Percentiles rank a stretch among this genome's conserved stretches.
phyloP scores from a whole-genome alignment of 495 filamentous ascomycete species.

The Penicillium maclennaniae region DNA sequence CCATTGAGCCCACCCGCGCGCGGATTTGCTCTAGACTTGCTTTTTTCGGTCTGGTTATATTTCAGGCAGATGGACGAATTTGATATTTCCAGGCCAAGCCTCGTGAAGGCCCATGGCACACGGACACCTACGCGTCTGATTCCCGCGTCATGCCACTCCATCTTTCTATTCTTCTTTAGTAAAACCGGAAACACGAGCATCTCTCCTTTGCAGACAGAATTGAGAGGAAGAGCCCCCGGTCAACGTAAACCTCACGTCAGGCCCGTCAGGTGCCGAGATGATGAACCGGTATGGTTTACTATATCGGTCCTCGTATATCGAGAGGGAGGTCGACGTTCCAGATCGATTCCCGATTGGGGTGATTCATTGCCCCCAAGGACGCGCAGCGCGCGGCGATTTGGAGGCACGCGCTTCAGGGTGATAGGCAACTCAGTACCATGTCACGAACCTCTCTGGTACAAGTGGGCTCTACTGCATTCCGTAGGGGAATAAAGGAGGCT shows the following conservation, averaged over 20 bases:
- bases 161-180: not conserved
- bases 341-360: constrained; percentile 13
- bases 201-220: not conserved
- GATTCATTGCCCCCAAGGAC: constrained; percentile 1
- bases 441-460: constrained; percentile 14
- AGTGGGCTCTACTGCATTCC: not conserved
- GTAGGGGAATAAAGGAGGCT: not conserved
- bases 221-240: not conserved
- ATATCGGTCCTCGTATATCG: not conserved
- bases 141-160: constrained; percentile 19
- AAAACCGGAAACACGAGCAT: constrained; percentile 12
- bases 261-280: not conserved
- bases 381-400: not conserved
- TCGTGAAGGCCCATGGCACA: constrained; percentile 3
- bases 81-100: constrained; percentile 22
- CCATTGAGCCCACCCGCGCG: not conserved
- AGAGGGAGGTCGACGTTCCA: not conserved
- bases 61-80: constrained; percentile 20
- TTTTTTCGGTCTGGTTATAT: constrained; percentile 8
- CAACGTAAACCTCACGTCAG: constrained; percentile 5
- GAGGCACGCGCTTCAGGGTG: constrained; percentile 13
- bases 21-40: not conserved
- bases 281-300: not conserved
- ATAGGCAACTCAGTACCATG: constrained; percentile 18
- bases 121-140: constrained; percentile 13